These are phyloP conservation scores for Botryococcus braunii DNA, from an alignment of 163 green algal species.

Conservation along the genomic window DNA sequence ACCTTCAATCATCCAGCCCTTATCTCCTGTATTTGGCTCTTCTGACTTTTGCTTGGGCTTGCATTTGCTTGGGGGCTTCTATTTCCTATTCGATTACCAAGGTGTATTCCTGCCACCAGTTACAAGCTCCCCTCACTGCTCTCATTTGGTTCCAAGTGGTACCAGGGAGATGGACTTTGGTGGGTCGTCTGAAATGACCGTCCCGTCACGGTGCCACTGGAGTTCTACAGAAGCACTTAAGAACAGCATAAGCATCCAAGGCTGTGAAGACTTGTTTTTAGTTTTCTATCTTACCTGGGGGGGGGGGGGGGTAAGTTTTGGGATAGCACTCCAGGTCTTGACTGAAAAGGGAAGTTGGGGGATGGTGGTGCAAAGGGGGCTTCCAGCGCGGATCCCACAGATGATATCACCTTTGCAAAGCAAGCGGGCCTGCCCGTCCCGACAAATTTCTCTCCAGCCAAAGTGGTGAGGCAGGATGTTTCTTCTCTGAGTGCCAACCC, in stretches of 20 bases:
- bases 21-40: neutral
- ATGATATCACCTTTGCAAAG: neutral
- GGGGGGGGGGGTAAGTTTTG: neutral
- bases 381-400: neutral
- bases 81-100: too few species aligned
- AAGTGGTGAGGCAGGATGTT: neutral
- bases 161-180: too few species aligned
- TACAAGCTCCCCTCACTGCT: too few species aligned
- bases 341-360: neutral
- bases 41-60: neutral
- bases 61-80: too few species aligned
- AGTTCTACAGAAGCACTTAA: too few species aligned
- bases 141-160: too few species aligned
- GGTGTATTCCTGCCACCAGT: too few species aligned
- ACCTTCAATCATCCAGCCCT: neutral
- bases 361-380: neutral
- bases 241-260: too few species aligned
- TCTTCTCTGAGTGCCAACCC: slow-evolving; percentile 16
- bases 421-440: slow-evolving; percentile 4
- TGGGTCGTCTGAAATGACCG: too few species aligned
- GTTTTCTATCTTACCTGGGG: neutral
- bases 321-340: neutral
- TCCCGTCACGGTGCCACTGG: too few species aligned
- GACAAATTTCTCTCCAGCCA: slow-evolving; percentile 3
- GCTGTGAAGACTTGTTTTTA: too few species aligned